Percentiles rank a stretch among this genome's conserved stretches.
Evolutionary conservation across 1,139 yeast genomes (phyloP).

Genomic region (Zhuliangozyma blackwelliae): DNA sequence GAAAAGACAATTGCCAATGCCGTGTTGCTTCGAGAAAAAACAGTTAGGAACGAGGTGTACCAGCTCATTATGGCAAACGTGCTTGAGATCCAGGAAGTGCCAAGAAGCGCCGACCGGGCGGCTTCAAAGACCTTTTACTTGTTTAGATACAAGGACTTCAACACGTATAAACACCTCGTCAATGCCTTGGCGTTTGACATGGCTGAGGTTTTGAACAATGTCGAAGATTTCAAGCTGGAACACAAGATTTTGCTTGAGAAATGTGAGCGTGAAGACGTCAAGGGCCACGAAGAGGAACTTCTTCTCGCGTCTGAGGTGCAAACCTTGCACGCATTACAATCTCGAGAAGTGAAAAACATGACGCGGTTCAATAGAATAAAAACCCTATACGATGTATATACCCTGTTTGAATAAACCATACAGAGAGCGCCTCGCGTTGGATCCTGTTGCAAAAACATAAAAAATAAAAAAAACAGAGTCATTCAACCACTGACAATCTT

Average conservation of each 20-base stretch:
- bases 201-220: conserved; percentile 56
- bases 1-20: conserved; percentile 78
- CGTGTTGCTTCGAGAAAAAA: conserved; percentile 72
- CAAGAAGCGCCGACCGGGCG: conserved; percentile 86
- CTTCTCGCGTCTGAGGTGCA: conserved; percentile 71
- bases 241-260: conserved; percentile 70
- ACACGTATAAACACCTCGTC: conserved; percentile 49
- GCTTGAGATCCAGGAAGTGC: conserved; percentile 83
- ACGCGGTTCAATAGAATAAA: conserved; percentile 51
- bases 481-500: too few species aligned
- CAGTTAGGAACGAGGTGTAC: conserved; percentile 63
- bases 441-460: too few species aligned
- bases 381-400: conserved; percentile 11
- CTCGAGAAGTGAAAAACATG: conserved; percentile 49
- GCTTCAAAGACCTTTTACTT: conserved; percentile 84
- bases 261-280: conserved; percentile 85
- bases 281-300: conserved; percentile 73
- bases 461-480: not conserved
- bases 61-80: conserved; percentile 54
- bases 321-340: conserved; percentile 60
- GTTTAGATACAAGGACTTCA: conserved; percentile 66
- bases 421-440: too few species aligned
- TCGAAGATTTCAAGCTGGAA: conserved; percentile 55
- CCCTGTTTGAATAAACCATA: not conserved
- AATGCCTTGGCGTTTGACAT: conserved; percentile 40